phyloP scores from a whole-genome alignment of 1,284 basidiomycete genomes.

The Cutaneotrichosporon spelunceum region DNA sequence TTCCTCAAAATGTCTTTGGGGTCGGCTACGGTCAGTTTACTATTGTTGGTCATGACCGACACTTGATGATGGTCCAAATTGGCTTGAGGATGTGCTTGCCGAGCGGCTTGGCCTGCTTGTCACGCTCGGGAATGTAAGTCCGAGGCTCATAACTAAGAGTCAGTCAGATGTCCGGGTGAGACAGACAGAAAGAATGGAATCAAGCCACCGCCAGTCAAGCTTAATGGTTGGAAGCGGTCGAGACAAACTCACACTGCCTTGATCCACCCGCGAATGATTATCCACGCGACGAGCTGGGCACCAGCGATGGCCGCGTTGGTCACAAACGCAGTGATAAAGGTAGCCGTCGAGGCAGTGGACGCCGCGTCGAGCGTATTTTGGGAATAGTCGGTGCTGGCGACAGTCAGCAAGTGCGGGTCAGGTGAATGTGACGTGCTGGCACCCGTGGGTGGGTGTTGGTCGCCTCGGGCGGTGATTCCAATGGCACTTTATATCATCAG shows the following conservation, averaged over 20 bases:
- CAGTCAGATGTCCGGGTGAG: constrained; percentile 13
- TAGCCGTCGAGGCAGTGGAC: constrained; percentile 47
- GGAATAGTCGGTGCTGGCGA: constrained; percentile 1
- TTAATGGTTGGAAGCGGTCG: not conserved
- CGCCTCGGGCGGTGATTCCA: too few species aligned
- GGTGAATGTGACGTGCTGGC: not conserved
- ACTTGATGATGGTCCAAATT: constrained; percentile 39
- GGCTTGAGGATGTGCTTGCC: constrained; percentile 34
- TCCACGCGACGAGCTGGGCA: constrained; percentile 65
- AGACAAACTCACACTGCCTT: constrained; percentile 49
- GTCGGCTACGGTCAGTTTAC: constrained; percentile 31
- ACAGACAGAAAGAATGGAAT: not conserved
- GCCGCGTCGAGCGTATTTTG: constrained; percentile 2
- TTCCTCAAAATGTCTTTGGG: constrained; percentile 54
- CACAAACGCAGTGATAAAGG: constrained; percentile 71
- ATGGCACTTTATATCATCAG: not conserved
- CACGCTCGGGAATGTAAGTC: constrained; percentile 57
- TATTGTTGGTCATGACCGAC: constrained; percentile 18
- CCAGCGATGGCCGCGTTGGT: constrained; percentile 56
- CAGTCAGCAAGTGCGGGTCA: constrained; percentile 3
- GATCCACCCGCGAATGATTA: constrained; percentile 53
- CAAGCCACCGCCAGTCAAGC: not conserved
- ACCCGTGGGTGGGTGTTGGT: too few species aligned
- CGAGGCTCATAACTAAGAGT: constrained; percentile 72
- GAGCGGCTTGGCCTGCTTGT: constrained; percentile 38